Evolutionary conservation across 2,329 filamentous ascomycete species (phyloP).

Genomic region (Karstenula rhodostoma): DNA sequence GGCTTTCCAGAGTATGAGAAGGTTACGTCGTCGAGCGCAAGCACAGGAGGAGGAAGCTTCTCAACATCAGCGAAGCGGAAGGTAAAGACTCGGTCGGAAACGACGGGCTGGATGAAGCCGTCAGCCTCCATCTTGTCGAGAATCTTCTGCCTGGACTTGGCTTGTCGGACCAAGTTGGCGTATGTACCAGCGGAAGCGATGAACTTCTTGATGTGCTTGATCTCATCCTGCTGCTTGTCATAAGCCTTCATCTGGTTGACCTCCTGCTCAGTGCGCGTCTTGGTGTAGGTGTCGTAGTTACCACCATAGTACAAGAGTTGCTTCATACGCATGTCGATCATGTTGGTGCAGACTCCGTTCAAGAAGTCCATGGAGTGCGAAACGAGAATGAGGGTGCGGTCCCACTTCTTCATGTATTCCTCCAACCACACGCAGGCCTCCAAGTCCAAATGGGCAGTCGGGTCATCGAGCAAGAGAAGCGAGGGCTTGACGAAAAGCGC

Average conservation of each 20-base stretch:
- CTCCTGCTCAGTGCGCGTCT: constrained; percentile 94
- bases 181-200: constrained; percentile 99
- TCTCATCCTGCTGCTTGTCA: constrained; percentile 98
- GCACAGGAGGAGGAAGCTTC: constrained; percentile 96
- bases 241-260: constrained; percentile 99
- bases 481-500: constrained; percentile 98
- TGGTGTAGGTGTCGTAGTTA: constrained; percentile 97
- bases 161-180: constrained; percentile 97
- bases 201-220: constrained; percentile 99
- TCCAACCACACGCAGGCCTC: constrained; percentile 99
- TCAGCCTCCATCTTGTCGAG: constrained; percentile 99
- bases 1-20: constrained; percentile 95
- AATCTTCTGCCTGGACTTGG: constrained; percentile 99
- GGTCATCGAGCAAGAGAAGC: constrained; percentile 94
- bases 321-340: constrained; percentile 97
- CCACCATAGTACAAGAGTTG: constrained; percentile 97
- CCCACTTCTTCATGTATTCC: constrained; percentile 99
- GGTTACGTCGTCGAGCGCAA: constrained; percentile 96
- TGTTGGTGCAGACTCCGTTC: constrained; percentile 97
- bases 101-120: constrained; percentile 93
- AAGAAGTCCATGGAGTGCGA: constrained; percentile 99
- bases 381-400: constrained; percentile 92
- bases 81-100: constrained; percentile 85
- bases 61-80: constrained; percentile 99
- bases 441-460: constrained; percentile 98